Evolutionary conservation across 1,284 basidiomycete genomes (phyloP), one percentile per base, ranked within the genome.

Genomic region (Tremellales sp.): DNA sequence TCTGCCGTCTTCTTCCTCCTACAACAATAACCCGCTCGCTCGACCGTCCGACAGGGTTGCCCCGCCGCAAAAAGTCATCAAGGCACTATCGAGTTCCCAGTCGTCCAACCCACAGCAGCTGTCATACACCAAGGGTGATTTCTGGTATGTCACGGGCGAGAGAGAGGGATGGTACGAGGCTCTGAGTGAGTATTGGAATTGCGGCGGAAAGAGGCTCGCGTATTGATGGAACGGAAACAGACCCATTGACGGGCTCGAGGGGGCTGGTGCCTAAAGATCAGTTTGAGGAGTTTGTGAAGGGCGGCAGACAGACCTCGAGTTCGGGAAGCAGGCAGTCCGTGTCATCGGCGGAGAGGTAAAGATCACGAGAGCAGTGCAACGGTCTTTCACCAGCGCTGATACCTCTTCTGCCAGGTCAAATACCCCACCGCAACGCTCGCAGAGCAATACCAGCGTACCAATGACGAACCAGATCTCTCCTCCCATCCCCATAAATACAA

Each of bases 41-140:
- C 84, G 84, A 61, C 83, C 86, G 3, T 73, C 81, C 16, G 75
- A 81, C 36, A 79, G 84, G 38, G 81, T 87, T 49, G 74, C 83
- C 4, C 92, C 92, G 2, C 92, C 95, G 1, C 87, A 94, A 74
- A 94, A 92, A 70, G 93, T 97, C 65, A 95, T 99, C 63, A 85
- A 88, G 49, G 93, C 95, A 5, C 77, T 87, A 53, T 72, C 78
- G 22, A 70, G 79, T 18, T 84, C 92, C 74, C 75, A 79, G 35
- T 82, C 88, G 2, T 78, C 79, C 47, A 81, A 84, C 0, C 87
- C 91, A 0, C 85, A 89, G 64, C 86, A 97, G 65, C 81, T 99
- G 45, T 83, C 87, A 35, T 98, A 97, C 69, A 78, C 82, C 57
- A 87, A 87, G 72, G 95, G 95, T 53, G 95, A 99, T 75, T 97